A percentile compares a stretch with the other conserved stretches of the same genome.
Evolutionary conservation across 805 yeast genomes (phyloP).

Genomic region (Sungouiozyma ichnusensis): DNA sequence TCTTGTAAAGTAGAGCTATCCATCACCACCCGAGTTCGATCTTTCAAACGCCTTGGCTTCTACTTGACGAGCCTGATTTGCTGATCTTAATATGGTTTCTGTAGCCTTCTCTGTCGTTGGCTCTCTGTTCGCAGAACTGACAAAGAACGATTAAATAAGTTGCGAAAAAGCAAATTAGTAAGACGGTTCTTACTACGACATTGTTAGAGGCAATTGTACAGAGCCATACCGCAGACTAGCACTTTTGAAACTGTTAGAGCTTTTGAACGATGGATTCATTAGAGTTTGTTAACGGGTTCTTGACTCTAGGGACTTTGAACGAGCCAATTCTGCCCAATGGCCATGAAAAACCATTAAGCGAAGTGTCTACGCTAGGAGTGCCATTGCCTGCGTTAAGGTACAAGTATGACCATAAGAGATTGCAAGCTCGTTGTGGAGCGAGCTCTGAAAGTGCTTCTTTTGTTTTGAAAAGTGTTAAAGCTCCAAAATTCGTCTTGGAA

Average conservation of each 20-base stretch:
- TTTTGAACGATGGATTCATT: conserved; percentile 5
- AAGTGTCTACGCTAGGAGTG: conserved; percentile 33
- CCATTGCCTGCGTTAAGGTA: conserved; percentile 39
- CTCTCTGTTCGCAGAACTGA: too few species aligned
- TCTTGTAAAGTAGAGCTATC: neutral
- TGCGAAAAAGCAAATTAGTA: too few species aligned
- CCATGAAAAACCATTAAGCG: conserved; percentile 23
- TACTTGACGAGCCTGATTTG: neutral
- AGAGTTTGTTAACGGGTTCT: conserved; percentile 40
- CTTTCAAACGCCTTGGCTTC: neutral
- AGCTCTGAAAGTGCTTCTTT: conserved; percentile 8
- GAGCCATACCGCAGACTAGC: too few species aligned
- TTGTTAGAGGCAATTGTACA: too few species aligned
- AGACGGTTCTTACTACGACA: too few species aligned
- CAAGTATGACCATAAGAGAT: conserved; percentile 26
- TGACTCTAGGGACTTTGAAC: conserved; percentile 38
- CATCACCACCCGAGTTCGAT: too few species aligned
- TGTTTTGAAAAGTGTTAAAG: conserved; percentile 54
- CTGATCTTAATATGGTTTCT: too few species aligned
- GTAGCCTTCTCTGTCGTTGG: neutral
- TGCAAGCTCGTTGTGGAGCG: conserved; percentile 1
- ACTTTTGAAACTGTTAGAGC: too few species aligned
- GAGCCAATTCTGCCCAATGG: conserved; percentile 25
- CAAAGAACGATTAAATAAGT: neutral
- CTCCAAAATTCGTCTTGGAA: conserved; percentile 50